phyloP scores from a whole-genome alignment of 2,329 filamentous ascomycete species.

The Aspergillus candidus region DNA sequence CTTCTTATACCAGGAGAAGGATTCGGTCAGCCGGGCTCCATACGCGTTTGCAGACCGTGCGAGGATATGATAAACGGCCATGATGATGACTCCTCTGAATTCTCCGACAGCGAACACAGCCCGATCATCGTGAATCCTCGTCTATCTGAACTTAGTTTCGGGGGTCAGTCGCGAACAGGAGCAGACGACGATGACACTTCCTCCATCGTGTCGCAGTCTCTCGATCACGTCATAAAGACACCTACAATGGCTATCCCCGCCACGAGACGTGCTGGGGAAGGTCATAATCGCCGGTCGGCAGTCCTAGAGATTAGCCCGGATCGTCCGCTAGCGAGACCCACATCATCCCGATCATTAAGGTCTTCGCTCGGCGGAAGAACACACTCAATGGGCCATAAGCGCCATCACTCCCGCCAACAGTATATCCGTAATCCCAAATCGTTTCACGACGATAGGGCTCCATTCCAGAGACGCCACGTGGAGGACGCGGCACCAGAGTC shows the following conservation, averaged over 20 bases:
- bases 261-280: slow-evolving; percentile 62
- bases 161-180: slow-evolving; percentile 36
- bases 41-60: slow-evolving; percentile 90
- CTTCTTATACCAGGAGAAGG: slow-evolving; percentile 79
- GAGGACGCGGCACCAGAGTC: slow-evolving; percentile 62
- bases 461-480: slow-evolving; percentile 70
- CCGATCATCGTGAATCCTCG: slow-evolving; percentile 58
- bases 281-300: slow-evolving; percentile 75
- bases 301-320: slow-evolving; percentile 85
- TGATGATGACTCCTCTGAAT: slow-evolving; percentile 85
- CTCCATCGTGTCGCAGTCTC: slow-evolving; percentile 42
- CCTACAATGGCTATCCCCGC: slow-evolving; percentile 62
- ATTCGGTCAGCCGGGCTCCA: slow-evolving; percentile 77
- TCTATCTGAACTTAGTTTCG: slow-evolving; percentile 53
- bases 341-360: slow-evolving; percentile 82
- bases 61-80: slow-evolving; percentile 85
- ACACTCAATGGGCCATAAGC: slow-evolving; percentile 73
- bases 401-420: slow-evolving; percentile 83
- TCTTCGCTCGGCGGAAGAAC: slow-evolving; percentile 64
- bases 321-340: slow-evolving; percentile 73
- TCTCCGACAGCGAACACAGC: slow-evolving; percentile 67
- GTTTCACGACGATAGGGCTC: slow-evolving; percentile 70
- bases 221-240: slow-evolving; percentile 43
- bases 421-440: slow-evolving; percentile 69
- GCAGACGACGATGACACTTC: slow-evolving; percentile 44